Evolutionary conservation across 176 grass and related monocot genomes (phyloP).

Genomic region (Eragrostis nindensis): DNA sequence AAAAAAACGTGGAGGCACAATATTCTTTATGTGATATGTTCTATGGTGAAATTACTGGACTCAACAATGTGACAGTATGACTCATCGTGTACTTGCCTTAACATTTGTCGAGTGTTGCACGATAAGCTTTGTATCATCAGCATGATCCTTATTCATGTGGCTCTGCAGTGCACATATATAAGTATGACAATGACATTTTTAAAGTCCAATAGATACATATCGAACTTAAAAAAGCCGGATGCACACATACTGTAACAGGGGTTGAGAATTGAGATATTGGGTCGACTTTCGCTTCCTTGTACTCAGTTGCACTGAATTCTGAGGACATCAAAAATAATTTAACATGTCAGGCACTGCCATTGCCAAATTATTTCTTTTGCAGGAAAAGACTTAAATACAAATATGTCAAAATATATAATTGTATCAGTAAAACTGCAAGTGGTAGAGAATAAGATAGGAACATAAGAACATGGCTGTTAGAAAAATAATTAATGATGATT

Average conservation of each 20-base stretch:
- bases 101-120: slow-evolving; percentile 79
- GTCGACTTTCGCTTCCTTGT: slow-evolving; percentile 78
- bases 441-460: slow-evolving; percentile 19
- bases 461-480: neutral
- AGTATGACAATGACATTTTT: neutral
- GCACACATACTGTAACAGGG: slow-evolving; percentile 64
- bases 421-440: neutral
- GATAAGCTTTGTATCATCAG: slow-evolving; percentile 92
- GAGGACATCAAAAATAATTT: slow-evolving; percentile 28
- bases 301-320: slow-evolving; percentile 86
- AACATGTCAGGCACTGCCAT: slow-evolving; percentile 23
- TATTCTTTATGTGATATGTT: slow-evolving; percentile 2
- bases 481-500: slow-evolving; percentile 18
- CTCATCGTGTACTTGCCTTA: slow-evolving; percentile 59
- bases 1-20: slow-evolving; percentile 9
- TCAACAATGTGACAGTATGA: slow-evolving; percentile 1
- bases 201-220: neutral
- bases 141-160: slow-evolving; percentile 98
- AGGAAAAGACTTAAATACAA: neutral
- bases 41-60: slow-evolving; percentile 30
- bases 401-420: neutral
- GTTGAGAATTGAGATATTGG: slow-evolving; percentile 90
- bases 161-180: slow-evolving; percentile 51
- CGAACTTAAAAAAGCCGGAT: slow-evolving; percentile 29
- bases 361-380: neutral